Evolutionary conservation across 1,139 yeast genomes (phyloP), one percentile per base, ranked within the genome.

Genomic region (Lodderomyces jiufengensis): DNA sequence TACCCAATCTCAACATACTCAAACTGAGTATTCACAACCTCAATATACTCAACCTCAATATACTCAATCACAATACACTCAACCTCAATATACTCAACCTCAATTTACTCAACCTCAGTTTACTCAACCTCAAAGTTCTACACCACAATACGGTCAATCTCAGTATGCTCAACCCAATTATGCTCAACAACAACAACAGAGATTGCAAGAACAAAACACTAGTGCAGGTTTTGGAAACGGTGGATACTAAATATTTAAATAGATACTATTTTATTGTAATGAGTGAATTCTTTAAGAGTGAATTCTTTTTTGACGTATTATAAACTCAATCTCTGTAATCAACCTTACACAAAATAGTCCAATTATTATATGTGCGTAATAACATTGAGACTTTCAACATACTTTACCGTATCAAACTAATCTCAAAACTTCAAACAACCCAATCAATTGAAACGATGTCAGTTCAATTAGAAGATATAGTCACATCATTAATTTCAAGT

Each of bases 171-270:
- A 28, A n/a, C 31, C 31, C 4, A 18, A 7, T 7, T 23, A 30
- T 12, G 14, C 33, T 7, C 27, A 30, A 14, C 18, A 22, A 4
- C 32, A 18, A 14, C 25, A 4, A 8, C 32, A 30, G n/a, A 16
- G 23, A 21, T 14, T 12, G 13, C 27, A 30, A 8, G 22, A 50
- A 34, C 70, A 64, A 39, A 63, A 63, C 21, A 64, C 66, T 5
- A 60, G 66, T 44, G 51, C 57, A 15, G 70, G 70, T 1, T 64
- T 64, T 42, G 70, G 70, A 3, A 63, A 64, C 42, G 55, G 49
- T n/a, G 29, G 26, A n/a, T 37, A 40, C n/a, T 34, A 36, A 13
- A 9, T 5, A 3, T 16, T n/a, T 13, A 27, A 16, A 27, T 21
- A 9, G n/a, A 9, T 15, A 15, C 9, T 11, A 14, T 6, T 27